phyloP scores from a whole-genome alignment of 768 basidiomycete species.

The Hericium rajendrae region DNA sequence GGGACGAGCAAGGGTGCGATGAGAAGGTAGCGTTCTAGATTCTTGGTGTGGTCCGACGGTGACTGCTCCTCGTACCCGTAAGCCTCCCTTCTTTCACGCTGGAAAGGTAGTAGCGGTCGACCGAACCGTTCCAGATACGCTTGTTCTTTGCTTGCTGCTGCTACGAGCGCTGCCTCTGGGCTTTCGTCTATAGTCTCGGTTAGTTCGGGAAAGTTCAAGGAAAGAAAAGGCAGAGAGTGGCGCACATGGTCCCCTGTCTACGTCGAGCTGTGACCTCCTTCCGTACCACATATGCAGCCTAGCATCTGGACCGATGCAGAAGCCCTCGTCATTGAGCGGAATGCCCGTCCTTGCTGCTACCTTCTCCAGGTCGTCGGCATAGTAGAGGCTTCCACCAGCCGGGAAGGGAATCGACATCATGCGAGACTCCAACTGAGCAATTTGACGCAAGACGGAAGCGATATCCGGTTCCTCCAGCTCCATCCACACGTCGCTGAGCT shows the following conservation, averaged over 20 bases:
- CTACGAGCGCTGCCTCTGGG: slow-evolving; percentile 32
- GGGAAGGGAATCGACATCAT: slow-evolving; percentile 42
- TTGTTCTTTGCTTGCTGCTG: slow-evolving; percentile 36
- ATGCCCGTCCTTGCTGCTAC: slow-evolving; percentile 25
- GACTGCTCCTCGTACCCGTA: slow-evolving; percentile 37
- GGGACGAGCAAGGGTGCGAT: slow-evolving; percentile 39
- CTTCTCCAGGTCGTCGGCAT: slow-evolving; percentile 34
- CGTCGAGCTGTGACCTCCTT: slow-evolving; percentile 37
- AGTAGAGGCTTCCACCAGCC: slow-evolving; percentile 45
- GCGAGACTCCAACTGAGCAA: slow-evolving; percentile 35
- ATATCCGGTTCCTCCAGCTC: slow-evolving; percentile 7
- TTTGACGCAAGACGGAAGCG: slow-evolving; percentile 31
- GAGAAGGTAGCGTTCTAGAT: slow-evolving; percentile 37
- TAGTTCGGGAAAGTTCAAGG: slow-evolving; percentile 21
- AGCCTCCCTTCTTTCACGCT: slow-evolving; percentile 30
- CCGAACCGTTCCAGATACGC: slow-evolving; percentile 41
- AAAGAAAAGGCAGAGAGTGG: slow-evolving; percentile 23
- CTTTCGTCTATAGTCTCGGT: slow-evolving; percentile 32
- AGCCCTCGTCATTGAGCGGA: slow-evolving; percentile 16
- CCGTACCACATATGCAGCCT: slow-evolving; percentile 39
- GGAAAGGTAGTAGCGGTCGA: slow-evolving; percentile 35
- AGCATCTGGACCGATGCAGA: slow-evolving; percentile 28
- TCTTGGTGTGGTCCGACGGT: slow-evolving; percentile 36
- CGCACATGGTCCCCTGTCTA: slow-evolving; percentile 45
- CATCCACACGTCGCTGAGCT: slow-evolving; percentile 6